These are phyloP conservation scores for Solanum megistacrolobum DNA, from an alignment of 257 asterid genomes.

Conservation along the genomic window DNA sequence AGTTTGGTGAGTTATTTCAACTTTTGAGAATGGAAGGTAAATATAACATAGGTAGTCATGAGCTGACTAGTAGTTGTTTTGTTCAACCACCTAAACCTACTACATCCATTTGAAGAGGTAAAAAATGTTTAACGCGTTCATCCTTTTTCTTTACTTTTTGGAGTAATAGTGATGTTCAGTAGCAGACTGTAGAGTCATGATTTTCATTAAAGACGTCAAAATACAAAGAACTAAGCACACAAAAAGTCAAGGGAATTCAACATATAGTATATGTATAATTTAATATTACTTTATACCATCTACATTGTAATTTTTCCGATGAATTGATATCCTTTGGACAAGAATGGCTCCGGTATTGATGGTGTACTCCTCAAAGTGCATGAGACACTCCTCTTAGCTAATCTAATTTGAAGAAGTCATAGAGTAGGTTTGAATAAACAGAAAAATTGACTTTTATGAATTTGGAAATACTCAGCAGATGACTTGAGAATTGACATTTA, in stretches of 20 bases:
- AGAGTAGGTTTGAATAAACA: neutral
- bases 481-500: neutral
- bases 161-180: neutral
- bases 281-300: neutral
- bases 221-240: neutral
- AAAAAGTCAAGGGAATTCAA: neutral
- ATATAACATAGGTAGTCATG: neutral
- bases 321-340: neutral
- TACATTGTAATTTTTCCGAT: neutral
- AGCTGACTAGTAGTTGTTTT: neutral
- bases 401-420: neutral
- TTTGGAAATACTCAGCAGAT: neutral
- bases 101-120: neutral
- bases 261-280: neutral
- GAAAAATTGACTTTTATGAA: neutral
- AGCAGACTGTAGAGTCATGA: accelerated
- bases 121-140: neutral
- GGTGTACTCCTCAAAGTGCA: neutral
- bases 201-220: neutral
- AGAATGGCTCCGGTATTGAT: neutral
- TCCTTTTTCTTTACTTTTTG: neutral
- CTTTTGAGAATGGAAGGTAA: neutral
- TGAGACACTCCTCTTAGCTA: neutral
- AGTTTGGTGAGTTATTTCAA: neutral
- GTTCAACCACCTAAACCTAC: neutral